A percentile compares a stretch with the other conserved stretches of the same genome.
Conservation (phyloP, 2,329 filamentous ascomycete genomes). For the Penicillium sp. region DNA sequence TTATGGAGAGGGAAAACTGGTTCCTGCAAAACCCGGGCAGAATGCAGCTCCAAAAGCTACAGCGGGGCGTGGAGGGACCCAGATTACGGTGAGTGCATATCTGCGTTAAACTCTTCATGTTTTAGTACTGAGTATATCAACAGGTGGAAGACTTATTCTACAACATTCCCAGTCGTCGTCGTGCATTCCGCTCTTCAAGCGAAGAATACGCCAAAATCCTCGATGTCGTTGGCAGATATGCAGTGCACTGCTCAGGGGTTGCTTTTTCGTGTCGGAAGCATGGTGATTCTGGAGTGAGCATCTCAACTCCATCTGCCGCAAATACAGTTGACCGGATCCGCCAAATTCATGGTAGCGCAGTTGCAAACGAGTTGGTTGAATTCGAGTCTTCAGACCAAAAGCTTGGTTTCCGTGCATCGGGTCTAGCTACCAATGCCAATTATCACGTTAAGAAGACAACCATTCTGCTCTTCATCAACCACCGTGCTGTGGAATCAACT, state of each 20-base stretch:
- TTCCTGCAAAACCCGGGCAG: constrained; percentile 84
- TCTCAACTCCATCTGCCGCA: constrained; percentile 75
- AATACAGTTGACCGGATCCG: constrained; percentile 80
- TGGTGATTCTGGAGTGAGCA: constrained; percentile 78
- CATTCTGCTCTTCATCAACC: constrained; percentile 92
- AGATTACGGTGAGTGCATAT: constrained; percentile 68
- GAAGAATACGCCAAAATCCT: constrained; percentile 99
- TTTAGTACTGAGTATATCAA: constrained; percentile 1
- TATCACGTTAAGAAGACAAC: constrained; percentile 89
- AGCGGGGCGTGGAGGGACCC: constrained; percentile 85
- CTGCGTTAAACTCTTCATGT: too few relatives aligned
- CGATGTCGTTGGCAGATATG: constrained; percentile 89
- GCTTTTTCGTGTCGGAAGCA: constrained; percentile 97
- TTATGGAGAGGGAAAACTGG: constrained; percentile 80
- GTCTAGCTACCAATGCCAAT: constrained; percentile 88
- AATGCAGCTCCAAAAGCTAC: constrained; percentile 80
- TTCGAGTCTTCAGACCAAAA: constrained; percentile 71
- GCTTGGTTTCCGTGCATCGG: constrained; percentile 81
- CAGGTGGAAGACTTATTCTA: constrained; percentile 93
- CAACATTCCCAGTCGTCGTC: constrained; percentile 84
- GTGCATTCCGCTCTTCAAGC: constrained; percentile 84
- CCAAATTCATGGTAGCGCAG: constrained; percentile 78
- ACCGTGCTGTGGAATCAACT: constrained; percentile 87
- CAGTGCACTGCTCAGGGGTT: constrained; percentile 86
- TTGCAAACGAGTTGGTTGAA: constrained; percentile 85